Evolutionary conservation across 1,139 yeast species (phyloP).

Genomic region (Hyphopichia burtonii): DNA sequence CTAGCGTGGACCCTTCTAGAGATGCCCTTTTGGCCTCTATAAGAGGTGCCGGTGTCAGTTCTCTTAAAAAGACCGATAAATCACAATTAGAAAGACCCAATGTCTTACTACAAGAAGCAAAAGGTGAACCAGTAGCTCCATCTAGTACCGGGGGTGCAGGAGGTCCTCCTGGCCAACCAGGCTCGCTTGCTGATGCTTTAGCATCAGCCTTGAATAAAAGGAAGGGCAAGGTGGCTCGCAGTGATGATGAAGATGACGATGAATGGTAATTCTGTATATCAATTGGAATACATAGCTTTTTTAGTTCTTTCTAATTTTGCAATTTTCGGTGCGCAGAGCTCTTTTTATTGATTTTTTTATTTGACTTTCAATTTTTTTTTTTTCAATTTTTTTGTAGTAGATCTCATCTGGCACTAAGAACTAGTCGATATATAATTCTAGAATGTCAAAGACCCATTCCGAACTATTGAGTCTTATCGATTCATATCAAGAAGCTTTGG

Average conservation of each 20-base stretch:
- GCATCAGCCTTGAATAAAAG: slow-evolving; percentile 83
- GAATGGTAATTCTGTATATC: slow-evolving; percentile 11
- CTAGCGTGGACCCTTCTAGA: slow-evolving; percentile 55
- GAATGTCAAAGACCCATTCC: slow-evolving; percentile 10
- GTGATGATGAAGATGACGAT: slow-evolving; percentile 85
- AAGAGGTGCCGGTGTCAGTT: slow-evolving; percentile 69
- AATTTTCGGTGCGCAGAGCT: neutral
- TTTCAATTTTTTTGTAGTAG: neutral
- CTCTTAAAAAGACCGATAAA: slow-evolving; percentile 76
- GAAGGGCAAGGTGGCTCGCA: slow-evolving; percentile 76
- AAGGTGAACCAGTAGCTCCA: slow-evolving; percentile 49
- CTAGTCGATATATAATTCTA: neutral
- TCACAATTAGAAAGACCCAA: slow-evolving; percentile 78
- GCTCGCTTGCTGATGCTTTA: slow-evolving; percentile 77
- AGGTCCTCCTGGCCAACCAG: slow-evolving; percentile 49
- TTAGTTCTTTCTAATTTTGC: neutral
- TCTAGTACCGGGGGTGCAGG: slow-evolving; percentile 33
- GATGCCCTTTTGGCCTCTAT: slow-evolving; percentile 89
- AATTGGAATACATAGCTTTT: too few species aligned
- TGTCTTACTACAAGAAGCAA: slow-evolving; percentile 67
- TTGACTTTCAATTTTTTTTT: neutral
- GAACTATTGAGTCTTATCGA: slow-evolving; percentile 27
- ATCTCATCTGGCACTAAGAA: neutral
- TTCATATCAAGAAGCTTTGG: slow-evolving; percentile 36
- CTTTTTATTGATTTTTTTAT: neutral